Evolutionary conservation across 129 eudicot genomes (phyloP).

Genomic region (Cynara cardunculus): DNA sequence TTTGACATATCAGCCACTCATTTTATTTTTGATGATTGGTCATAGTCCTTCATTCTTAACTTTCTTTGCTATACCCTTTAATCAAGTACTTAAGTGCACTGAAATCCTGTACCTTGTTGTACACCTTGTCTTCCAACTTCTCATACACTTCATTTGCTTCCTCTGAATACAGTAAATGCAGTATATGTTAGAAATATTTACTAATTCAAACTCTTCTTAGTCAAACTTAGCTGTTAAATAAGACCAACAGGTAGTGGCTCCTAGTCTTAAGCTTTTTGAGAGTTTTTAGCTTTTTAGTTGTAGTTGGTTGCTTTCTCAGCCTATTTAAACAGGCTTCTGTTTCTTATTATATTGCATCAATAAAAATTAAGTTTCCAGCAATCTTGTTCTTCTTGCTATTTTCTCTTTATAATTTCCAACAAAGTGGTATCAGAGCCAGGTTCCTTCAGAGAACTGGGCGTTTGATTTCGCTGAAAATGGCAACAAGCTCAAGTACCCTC

Average conservation of each 20-base stretch:
- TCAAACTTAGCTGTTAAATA: neutral
- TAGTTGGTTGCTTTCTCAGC: no score
- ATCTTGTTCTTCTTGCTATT: no score
- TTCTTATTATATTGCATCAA: no score
- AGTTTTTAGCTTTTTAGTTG: no score
- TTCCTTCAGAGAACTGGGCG: neutral
- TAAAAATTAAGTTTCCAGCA: no score
- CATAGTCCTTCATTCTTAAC: neutral
- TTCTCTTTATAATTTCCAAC: no score
- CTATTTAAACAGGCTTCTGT: no score
- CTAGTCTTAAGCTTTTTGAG: no score
- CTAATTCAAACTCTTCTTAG: neutral
- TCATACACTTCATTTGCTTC: neutral
- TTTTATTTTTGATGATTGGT: neutral
- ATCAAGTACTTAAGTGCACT: neutral
- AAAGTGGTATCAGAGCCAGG: neutral
- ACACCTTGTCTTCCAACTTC: neutral
- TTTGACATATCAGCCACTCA: neutral
- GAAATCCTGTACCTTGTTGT: neutral
- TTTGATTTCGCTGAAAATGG: neutral
- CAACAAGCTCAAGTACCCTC: neutral
- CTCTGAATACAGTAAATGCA: neutral
- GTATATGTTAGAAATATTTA: no score
- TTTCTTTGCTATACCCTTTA: neutral
- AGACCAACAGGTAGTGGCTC: no score